Evolutionary conservation across 2,329 filamentous ascomycete species (phyloP), one percentile per base, ranked within the genome.

Genomic region (Arthroderma sp.): DNA sequence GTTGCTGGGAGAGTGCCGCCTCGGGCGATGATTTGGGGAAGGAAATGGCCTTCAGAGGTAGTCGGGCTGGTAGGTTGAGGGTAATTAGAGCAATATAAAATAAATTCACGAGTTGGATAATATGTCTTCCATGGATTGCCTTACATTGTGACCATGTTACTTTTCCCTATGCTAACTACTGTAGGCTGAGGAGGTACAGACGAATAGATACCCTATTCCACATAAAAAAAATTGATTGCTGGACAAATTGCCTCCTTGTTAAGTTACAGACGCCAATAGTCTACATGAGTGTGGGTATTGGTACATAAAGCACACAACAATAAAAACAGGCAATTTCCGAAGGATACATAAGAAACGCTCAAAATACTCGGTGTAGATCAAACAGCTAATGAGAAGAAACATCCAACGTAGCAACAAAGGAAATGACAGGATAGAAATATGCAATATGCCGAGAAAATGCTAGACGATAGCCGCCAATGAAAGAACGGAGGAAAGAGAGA

Each of bases 1-100:
- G 79, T 94, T 49, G 84, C 83, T 43, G 87, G 87, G 2, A 74
- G 83, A 47, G 72, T 94, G 48, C 86, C 86, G 0, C 77, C 83
- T 52, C 74, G 81, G 57, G 87, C 89, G 4, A 69, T 96, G 56
- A 71, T 96, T 11, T 83, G 84, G 79, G 87, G 86, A 6, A 64
- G 56, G 51, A 78, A 70, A 46, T 95, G 86, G 83, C 89, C 89
- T 1, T 87, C 93, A 58, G 82, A 84, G 41, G 80, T 83, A 48
- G 78, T 88, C 44, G 87, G 86, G 44, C 62, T 94, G 52, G 73
- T 89, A 36, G 79, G 78, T 6, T 76, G 44, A 32, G n/a, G 11
- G 4, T 15, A 8, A 6, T 27, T 6, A 5, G 15, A 38, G 6
- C 36, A 8, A 38, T 15, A 22, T 38, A 5, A 38, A 8, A 27